phyloP scores from a whole-genome alignment of 495 filamentous ascomycete genomes.

The Penicillium tannophilum region DNA sequence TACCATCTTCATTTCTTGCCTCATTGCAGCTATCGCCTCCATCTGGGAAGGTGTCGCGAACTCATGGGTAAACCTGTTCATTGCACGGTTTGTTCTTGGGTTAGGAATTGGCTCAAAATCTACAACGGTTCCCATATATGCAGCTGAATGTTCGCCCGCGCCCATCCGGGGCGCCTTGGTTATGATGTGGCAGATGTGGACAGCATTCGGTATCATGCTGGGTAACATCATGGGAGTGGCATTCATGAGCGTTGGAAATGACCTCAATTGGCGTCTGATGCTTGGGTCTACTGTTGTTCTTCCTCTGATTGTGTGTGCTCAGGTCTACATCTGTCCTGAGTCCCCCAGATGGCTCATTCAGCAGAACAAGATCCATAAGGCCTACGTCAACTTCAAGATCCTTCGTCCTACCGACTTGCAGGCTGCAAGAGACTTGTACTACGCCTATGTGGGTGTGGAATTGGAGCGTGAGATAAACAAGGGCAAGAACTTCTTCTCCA shows the following conservation, averaged over 20 bases:
- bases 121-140: slow-evolving; percentile 59
- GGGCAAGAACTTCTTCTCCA: slow-evolving; percentile 49
- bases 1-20: slow-evolving; percentile 57
- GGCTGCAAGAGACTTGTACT: slow-evolving; percentile 57
- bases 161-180: slow-evolving; percentile 61
- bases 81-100: slow-evolving; percentile 61
- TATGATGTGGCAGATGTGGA: slow-evolving; percentile 68
- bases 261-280: slow-evolving; percentile 50
- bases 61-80: slow-evolving; percentile 55
- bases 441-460: slow-evolving; percentile 50
- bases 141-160: slow-evolving; percentile 58
- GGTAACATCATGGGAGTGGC: slow-evolving; percentile 74
- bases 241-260: slow-evolving; percentile 48
- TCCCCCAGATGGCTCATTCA: slow-evolving; percentile 70
- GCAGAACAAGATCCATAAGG: slow-evolving; percentile 47
- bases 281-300: slow-evolving; percentile 49
- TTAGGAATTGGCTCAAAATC: slow-evolving; percentile 64
- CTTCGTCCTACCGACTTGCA: slow-evolving; percentile 51
- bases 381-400: slow-evolving; percentile 46
- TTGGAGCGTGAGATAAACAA: slow-evolving; percentile 48
- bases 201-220: slow-evolving; percentile 80
- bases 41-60: slow-evolving; percentile 53
- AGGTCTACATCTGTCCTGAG: slow-evolving; percentile 65
- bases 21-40: slow-evolving; percentile 49
- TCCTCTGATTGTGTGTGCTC: slow-evolving; percentile 45